Base-by-base conservation (phyloP, 2,329 filamentous ascomycete genomes). In the Exophiala spinifera region DNA sequence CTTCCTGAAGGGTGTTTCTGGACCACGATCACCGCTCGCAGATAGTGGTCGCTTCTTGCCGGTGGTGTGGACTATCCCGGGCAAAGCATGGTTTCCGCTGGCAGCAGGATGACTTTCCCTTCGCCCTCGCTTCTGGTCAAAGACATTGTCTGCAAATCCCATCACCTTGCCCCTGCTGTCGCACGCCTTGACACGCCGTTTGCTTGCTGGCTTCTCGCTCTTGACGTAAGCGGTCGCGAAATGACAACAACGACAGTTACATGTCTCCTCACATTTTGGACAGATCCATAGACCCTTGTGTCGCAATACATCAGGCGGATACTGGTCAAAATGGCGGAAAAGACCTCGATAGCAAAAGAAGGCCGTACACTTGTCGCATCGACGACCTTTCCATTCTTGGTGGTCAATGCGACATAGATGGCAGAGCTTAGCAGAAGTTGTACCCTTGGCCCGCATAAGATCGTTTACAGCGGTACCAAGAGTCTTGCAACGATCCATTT, bases 111-210 rank as follows among this genome's bases (percentile, higher is more conserved):
- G 39, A 37, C 45, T 46, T 34, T 64, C 62, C 34, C 61, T 54
- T 8, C 58, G 53, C 11, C 66, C 67, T 53, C 67, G 60, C 56
- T 67, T 69, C 49, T 70, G 67, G 53, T 70, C 67, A 56, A 70
- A 70, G 2, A 71, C 68, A 57, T 71, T 71, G 50, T 71, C 69
- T 5, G 66, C 66, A 61, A 71, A 70, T 2, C 69, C 69, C 59
- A 66, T 63, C 15, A 65, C 60, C 46, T 68, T 68, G 1, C 69
- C 68, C 15, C 69, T 63, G 19, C 66, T 44, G 52, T 71, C 69
- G 23, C 60, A 57, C 3, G 68, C 64, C 47, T 68, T 69, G 20
- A 70, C 62, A 20, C 68, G 64, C 33, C 59, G 61, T 51, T 62
- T 68, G 48, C 60, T 67, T 17, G 65, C 63, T 2, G 68, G 68